Evolutionary conservation across 2,329 filamentous ascomycete species (phyloP), one percentile per base, ranked within the genome.

Genomic region (Ramichloridium luteum): DNA sequence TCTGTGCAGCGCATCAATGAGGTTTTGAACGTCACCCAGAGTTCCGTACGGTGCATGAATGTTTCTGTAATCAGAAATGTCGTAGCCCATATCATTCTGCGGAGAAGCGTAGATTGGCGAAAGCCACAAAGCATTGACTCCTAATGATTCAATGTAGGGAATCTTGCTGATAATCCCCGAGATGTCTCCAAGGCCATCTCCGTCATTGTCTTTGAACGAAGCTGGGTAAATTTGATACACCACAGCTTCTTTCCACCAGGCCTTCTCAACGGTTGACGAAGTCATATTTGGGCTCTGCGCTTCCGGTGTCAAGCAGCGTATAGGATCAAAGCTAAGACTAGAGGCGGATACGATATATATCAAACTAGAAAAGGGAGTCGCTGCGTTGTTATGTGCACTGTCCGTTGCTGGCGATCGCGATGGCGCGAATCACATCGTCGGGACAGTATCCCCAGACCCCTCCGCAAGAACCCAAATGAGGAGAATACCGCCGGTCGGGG

Each of bases 81-180:
- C 65, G 38, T 69, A 69, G 10, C 65, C 65, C 62, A 68, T 68
- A 32, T 69, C 65, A 3, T 64, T 59, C 44, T 68, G 65, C 5
- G 65, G 65, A 8, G 34, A 33, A 36, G 67, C 67, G 50, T 62
- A 68, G 9, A 65, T 61, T 2, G 77, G 78, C 26, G 68, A 78
- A 1, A 76, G 54, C 77, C 77, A 82, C 29, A 83, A 59, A 4
- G 74, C 64, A 44, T 80, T 68, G 8, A 77, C 59, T n/a, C n/a
- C n/a, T n/a, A n/a, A n/a, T n/a, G n/a, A n/a, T 31, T 70, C 62
- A 29, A 80, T 60, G 46, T 80, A 76, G 48, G 77, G 72, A 2
- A 80, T 55, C 47, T 77, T 67, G 8, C 70, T 70, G 9, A 74
- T 71, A 31, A 80, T 70, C 9, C 75, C 76, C 1, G 65, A 67